Base-by-base conservation (phyloP, 116 monocot species). In the Zostera marina region DNA sequence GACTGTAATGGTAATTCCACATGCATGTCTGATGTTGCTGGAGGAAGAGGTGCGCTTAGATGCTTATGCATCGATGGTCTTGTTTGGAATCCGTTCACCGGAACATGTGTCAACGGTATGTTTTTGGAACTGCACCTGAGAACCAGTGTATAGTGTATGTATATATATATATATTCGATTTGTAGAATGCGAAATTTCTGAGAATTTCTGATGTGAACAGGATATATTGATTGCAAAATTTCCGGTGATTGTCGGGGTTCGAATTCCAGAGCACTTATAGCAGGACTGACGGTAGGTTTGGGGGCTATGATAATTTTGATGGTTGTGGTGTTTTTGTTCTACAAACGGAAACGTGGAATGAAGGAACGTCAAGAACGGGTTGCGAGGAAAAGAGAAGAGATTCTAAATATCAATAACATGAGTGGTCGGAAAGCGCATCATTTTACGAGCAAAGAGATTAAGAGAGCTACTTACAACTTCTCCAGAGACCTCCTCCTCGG, bases 391-490 rank as follows among this genome's bases (percentile, higher is more conserved):
- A 72, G 92, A 5, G 80, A 92, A 46, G 82, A 81, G 20, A 87
- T 92, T 59, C 76, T 92, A n/a, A 92, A 84, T 63, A 62, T 72
- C 42, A 87, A 92, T 74, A 87, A 77, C 73, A 66, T 60, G 48
- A 74, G 83, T 42, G 87, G 87, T 7, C 83, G 83, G 22, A 68
- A 74, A 8, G 79, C 92, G 51, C 84, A 83, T 66, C 76, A 87
- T 66, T 92, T 92, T 87, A 76, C 81, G 8, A 76, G 74, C 17
- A 60, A 61, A 4, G 92, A 93, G 66, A 73, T 87, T 45, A 81
- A 78, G 69, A 73, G 53, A 14, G 87, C 92, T 53, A 93, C 92
- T n/a, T 11, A 41, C 47, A 84, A 87, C 78, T 87, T 93, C 81
- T 77, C 78, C 42, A 44, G 41, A 15, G 80, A 81, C 64, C 77